Evolutionary conservation across 2,329 filamentous ascomycete species (phyloP).

Genomic region (Sporothrix inflata): DNA sequence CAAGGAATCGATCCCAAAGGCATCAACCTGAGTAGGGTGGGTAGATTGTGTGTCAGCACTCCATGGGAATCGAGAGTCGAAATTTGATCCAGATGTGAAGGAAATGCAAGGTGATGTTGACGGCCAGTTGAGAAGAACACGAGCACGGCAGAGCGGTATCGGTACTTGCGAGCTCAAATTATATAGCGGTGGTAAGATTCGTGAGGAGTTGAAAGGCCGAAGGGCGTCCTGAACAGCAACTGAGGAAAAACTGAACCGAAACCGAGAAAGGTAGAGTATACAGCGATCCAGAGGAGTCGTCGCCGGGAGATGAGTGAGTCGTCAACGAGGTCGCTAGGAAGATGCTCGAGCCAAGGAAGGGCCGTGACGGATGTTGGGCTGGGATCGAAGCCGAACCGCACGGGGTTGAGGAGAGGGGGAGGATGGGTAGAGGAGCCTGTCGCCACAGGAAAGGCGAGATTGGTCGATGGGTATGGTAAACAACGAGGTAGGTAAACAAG

Average conservation of each 20-base stretch:
- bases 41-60: slow-evolving; percentile 13
- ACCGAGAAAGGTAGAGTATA: neutral
- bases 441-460: slow-evolving; percentile 18
- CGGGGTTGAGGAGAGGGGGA: neutral
- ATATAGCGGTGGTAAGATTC: neutral
- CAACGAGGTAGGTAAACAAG: slow-evolving; percentile 30
- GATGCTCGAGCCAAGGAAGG: neutral
- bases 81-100: neutral
- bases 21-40: neutral
- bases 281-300: neutral
- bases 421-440: slow-evolving; percentile 2
- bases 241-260: neutral
- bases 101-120: neutral
- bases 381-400: slow-evolving; percentile 11
- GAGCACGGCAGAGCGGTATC: too few species aligned
- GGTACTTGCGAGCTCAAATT: neutral
- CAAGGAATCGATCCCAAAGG: neutral
- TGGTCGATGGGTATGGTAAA: slow-evolving; percentile 27
- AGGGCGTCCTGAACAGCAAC: neutral
- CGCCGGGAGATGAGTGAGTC: too few species aligned
- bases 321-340: neutral
- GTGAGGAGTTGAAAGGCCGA: neutral
- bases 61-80: slow-evolving; percentile 12
- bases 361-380: slow-evolving; percentile 20
- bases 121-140: neutral